A percentile compares a stretch with the other conserved stretches of the same genome.
phyloP scores from a whole-genome alignment of 2,329 filamentous ascomycete species.

The Cytospora mali region DNA sequence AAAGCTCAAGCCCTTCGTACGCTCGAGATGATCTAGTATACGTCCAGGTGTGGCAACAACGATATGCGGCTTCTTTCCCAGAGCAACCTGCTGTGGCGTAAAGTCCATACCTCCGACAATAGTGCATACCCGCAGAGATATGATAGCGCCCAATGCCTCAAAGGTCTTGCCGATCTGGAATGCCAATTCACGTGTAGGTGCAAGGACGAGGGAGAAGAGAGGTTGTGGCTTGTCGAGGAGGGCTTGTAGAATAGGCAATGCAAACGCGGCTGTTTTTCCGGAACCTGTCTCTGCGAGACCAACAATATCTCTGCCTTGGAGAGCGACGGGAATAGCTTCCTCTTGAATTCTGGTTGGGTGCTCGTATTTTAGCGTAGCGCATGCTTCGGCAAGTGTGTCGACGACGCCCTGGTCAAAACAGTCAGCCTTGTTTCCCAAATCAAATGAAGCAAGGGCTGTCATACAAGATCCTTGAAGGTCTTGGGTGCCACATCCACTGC shows the following conservation, averaged over 20 bases:
- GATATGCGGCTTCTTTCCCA: constrained; percentile 95
- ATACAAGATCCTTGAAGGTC: constrained; percentile 67
- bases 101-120: constrained; percentile 96
- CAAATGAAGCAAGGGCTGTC: not conserved
- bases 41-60: constrained; percentile 90
- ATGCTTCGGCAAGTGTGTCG: constrained; percentile 87
- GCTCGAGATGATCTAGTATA: constrained; percentile 88
- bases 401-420: constrained; percentile 68
- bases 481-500: constrained; percentile 44
- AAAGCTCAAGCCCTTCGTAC: constrained; percentile 93
- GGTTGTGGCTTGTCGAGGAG: constrained; percentile 86
- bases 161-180: constrained; percentile 88
- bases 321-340: constrained; percentile 78
- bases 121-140: constrained; percentile 82
- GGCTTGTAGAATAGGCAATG: constrained; percentile 86
- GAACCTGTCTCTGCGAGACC: constrained; percentile 93
- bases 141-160: constrained; percentile 82
- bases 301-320: constrained; percentile 81
- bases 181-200: constrained; percentile 90
- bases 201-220: constrained; percentile 85
- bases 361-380: constrained; percentile 79
- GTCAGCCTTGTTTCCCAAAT: not conserved
- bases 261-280: constrained; percentile 95
- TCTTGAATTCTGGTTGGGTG: constrained; percentile 86
- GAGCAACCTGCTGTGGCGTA: constrained; percentile 85